phyloP scores from a whole-genome alignment of 345 rosid species.

The Gossypium ekmanianum region DNA sequence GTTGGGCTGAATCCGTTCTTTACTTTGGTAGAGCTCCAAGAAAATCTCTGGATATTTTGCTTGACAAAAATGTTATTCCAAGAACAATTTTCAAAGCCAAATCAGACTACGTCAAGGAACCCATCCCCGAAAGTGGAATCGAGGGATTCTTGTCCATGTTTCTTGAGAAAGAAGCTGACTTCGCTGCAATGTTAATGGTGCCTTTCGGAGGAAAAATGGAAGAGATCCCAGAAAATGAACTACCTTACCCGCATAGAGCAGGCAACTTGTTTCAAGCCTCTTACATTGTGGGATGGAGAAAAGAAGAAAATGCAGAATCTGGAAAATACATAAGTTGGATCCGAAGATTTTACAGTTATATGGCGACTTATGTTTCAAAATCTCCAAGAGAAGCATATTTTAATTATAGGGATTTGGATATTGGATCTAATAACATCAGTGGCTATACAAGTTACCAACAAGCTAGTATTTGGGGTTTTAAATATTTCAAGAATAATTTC shows the following conservation, averaged over 20 bases:
- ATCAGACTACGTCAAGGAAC: constrained; percentile 6
- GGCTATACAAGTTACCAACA: not conserved
- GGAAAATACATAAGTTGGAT: not conserved
- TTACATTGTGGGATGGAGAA: not conserved
- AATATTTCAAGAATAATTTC: not conserved
- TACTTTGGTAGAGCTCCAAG: not conserved
- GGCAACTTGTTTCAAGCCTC: not conserved
- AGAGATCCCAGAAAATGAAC: not conserved
- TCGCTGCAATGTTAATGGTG: not conserved
- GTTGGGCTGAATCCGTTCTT: not conserved
- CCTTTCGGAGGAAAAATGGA: constrained; percentile 6
- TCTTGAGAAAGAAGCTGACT: not conserved
- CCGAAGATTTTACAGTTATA: not conserved
- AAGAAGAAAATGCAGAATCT: not conserved
- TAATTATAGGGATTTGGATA: constrained; percentile 6
- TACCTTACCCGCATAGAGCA: constrained; percentile 7
- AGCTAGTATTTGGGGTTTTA: not conserved
- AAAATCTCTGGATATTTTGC: not conserved
- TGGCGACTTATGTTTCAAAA: not conserved
- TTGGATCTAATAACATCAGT: not conserved
- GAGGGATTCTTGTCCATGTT: not conserved
- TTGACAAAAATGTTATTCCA: not conserved
- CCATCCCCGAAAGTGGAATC: not conserved
- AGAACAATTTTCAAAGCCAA: not conserved
- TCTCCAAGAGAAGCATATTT: not conserved